These are phyloP conservation scores for Rossbeevera mucosa DNA, from an alignment of 768 basidiomycete species.

Conservation along the genomic window DNA sequence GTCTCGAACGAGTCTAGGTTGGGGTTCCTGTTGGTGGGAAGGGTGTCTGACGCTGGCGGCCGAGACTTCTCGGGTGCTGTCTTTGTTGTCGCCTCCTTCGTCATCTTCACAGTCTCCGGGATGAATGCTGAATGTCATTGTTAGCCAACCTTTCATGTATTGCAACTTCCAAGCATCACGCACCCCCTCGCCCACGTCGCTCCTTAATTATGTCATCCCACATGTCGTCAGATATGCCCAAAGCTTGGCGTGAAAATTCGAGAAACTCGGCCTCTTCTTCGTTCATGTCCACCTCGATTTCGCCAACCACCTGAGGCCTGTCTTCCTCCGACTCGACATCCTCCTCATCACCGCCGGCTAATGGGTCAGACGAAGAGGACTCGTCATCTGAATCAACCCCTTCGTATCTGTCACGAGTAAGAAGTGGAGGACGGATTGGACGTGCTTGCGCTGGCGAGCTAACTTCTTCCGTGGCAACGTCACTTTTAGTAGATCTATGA, in stretches of 20 bases:
- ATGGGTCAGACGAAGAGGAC: slow-evolving; percentile 57
- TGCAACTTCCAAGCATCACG: slow-evolving; percentile 24
- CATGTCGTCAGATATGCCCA: slow-evolving; percentile 86
- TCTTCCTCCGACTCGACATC: slow-evolving; percentile 71
- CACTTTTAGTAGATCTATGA: slow-evolving; percentile 8
- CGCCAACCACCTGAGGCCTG: slow-evolving; percentile 75
- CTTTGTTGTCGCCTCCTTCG: slow-evolving; percentile 9
- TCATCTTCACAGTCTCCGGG: slow-evolving; percentile 32
- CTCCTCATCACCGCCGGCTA: slow-evolving; percentile 39
- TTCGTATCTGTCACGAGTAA: slow-evolving; percentile 82
- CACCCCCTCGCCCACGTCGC: slow-evolving; percentile 77
- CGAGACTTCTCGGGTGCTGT: slow-evolving; percentile 9
- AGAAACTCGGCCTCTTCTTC: slow-evolving; percentile 94
- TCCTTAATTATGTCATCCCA: slow-evolving; percentile 86
- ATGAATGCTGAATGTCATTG: slow-evolving; percentile 49
- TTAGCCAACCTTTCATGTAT: slow-evolving; percentile 5
- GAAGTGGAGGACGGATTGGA: slow-evolving; percentile 68
- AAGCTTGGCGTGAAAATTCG: slow-evolving; percentile 86
- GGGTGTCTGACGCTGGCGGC: slow-evolving; percentile 32
- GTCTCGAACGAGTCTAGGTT: slow-evolving; percentile 90
- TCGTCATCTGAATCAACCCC: slow-evolving; percentile 93
- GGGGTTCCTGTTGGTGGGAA: slow-evolving; percentile 51
- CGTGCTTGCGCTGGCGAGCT: slow-evolving; percentile 30
- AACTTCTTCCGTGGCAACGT: slow-evolving; percentile 1
- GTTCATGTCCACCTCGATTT: slow-evolving; percentile 85